Evolutionary conservation across 805 yeast species (phyloP).

Genomic region (Hagleromyces aurorensis): DNA sequence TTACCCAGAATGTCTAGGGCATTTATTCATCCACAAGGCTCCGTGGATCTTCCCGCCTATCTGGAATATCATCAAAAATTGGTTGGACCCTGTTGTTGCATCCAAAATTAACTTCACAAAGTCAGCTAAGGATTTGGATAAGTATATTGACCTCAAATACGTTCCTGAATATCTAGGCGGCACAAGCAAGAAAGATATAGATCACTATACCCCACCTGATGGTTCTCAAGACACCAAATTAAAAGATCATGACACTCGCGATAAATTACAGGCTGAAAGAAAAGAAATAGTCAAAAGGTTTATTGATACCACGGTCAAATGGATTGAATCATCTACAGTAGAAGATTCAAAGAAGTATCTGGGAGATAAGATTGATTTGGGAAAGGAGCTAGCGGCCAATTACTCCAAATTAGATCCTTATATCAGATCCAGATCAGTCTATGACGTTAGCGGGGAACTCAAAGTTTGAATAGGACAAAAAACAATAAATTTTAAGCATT

Average conservation of each 20-base stretch:
- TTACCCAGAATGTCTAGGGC: constrained; percentile 89
- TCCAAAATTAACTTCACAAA: constrained; percentile 82
- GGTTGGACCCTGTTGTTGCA: constrained; percentile 97
- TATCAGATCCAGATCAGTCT: constrained; percentile 67
- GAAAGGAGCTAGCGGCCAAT: constrained; percentile 48
- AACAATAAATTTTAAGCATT: no score
- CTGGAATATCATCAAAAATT: constrained; percentile 85
- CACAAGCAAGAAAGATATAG: constrained; percentile 44
- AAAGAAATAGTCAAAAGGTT: constrained; percentile 44
- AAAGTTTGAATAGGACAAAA: constrained; percentile 13
- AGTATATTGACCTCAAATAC: constrained; percentile 49
- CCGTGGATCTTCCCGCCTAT: constrained; percentile 96
- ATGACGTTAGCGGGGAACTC: constrained; percentile 66
- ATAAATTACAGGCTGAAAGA: constrained; percentile 44
- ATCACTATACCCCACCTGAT: constrained; percentile 53
- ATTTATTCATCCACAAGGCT: constrained; percentile 79
- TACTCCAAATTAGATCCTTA: constrained; percentile 73
- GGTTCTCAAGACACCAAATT: constrained; percentile 46
- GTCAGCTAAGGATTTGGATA: constrained; percentile 53
- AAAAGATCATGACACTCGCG: constrained; percentile 39
- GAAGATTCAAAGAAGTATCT: constrained; percentile 42
- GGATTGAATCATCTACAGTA: constrained; percentile 62
- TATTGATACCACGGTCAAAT: constrained; percentile 57
- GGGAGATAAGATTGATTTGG: constrained; percentile 46
- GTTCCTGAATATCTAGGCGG: constrained; percentile 78